phyloP scores from a whole-genome alignment of 106 monocot genomes.

The Dioscorea dumetorum region DNA sequence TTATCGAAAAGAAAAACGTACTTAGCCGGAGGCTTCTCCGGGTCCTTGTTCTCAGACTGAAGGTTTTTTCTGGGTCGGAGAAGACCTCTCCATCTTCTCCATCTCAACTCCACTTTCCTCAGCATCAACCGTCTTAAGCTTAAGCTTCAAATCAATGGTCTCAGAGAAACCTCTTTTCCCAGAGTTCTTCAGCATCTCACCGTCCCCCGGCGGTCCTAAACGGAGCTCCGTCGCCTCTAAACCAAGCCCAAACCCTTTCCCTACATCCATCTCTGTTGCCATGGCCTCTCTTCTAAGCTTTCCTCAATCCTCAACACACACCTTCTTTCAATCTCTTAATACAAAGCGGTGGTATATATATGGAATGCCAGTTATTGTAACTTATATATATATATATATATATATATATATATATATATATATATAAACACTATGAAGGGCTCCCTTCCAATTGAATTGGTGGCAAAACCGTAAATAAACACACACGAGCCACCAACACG shows the following conservation, averaged over 20 bases:
- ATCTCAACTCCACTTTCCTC: constrained; percentile 1
- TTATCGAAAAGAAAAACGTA: constrained; percentile 19
- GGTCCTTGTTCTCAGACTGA: constrained; percentile 5
- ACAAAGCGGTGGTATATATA: not conserved
- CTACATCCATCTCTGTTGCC: not conserved
- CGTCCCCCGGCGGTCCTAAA: constrained; percentile 48
- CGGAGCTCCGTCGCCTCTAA: constrained; percentile 66
- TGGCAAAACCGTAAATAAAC: too few species aligned
- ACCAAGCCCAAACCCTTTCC: constrained; percentile 18
- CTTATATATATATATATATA: too few species aligned
- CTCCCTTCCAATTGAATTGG: too few species aligned
- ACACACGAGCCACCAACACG: not conserved
- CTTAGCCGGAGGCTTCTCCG: constrained; percentile 50
- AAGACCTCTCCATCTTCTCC: constrained; percentile 21
- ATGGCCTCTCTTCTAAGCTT: not conserved
- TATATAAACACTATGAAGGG: too few species aligned
- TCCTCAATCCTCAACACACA: not conserved
- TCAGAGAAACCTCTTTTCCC: constrained; percentile 49
- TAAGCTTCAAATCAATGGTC: constrained; percentile 53
- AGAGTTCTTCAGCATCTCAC: constrained; percentile 14
- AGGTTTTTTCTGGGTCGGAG: constrained; percentile 20
- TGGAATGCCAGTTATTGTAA: too few species aligned
- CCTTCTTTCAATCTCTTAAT: not conserved
- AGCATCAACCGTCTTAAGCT: constrained; percentile 23
- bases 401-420: too few species aligned